Evolutionary conservation across 371 early-diverging fungal genomes (phyloP), one percentile per base, ranked within the genome.

Genomic region (Apophysomyces sp.): DNA sequence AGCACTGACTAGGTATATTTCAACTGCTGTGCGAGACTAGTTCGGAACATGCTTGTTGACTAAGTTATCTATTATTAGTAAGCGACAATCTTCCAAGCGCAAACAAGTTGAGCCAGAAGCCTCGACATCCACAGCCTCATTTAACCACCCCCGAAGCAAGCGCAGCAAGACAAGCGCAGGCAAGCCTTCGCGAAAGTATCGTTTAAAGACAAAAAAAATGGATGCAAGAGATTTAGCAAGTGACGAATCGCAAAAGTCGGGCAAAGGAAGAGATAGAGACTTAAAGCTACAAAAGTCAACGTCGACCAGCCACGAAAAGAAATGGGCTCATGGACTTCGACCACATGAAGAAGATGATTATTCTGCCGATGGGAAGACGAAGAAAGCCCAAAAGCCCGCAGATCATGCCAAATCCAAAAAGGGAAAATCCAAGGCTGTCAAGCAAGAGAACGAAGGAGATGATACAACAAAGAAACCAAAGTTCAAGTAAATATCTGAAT

Each of bases 351-450:
- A 39, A 34, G 24, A 32, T 26, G 34, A 21, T 34, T 34, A n/a
- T 21, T 26, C 56, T 21, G 34, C 56, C 16, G 39, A 55, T 8
- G 37, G 34, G 27, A 55, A 55, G 56, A 16, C 24, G 56, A 39
- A 55, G 34, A 32, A 32, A 55, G 37, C 31, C 18, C 21, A 18
- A 30, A 39, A 24, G 9, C 16, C 26, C 8, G 29, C 37, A 15
- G 39, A 36, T 39, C 2, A 15, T 13, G 39, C 29, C 28, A 53
- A 54, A 16, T 59, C 37, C 18, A 52, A 44, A 49, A 65, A 65
- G 34, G 66, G 66, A 15, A 65, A 65, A 29, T 60, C 39, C 16
- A 65, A 65, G 31, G 66, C 61, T 26, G 44, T 32, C 28, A 58
- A 58, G 51, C 21, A 51, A 12, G 57, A 53, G 27, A 21, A 36